Evolutionary conservation across 2,329 filamentous ascomycete species (phyloP), one percentile per base, ranked within the genome.

Genomic region (Fusarium tricinctum): DNA sequence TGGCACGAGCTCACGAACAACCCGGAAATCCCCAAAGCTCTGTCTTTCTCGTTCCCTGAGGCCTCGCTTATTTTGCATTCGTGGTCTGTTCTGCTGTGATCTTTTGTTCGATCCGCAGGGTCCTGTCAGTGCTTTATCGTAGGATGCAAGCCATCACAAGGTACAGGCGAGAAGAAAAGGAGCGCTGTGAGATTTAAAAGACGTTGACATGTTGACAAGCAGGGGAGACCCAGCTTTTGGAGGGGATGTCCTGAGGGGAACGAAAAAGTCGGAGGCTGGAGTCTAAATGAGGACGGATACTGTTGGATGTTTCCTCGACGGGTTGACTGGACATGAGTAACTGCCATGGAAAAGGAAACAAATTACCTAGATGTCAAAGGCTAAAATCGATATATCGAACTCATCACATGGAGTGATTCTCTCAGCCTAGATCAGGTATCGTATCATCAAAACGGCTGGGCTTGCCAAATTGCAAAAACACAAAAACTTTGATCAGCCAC

Each of bases 201-300:
- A 51, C 47, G 35, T 45, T 47, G 22, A 38, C 20, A 42, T 56
- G 35, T 48, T 63, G 61, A 72, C 66, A 74, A 47, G 63, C 72
- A 73, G 72, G 72, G 72, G 64, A 73, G 46, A 60, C 72, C 72
- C 39, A 66, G 70, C 48, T 58, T 4, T 66, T 59, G 42, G 49
- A 58, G 32, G 14, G 48, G 23, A 47, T 46, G 56, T 32, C 50
- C 35, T 43, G 23, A 56, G 33, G 45, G 54, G 60, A 52, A 47
- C 33, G 48, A 61, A 35, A 7, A 30, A 30, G 28, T 5, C 6
- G 40, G 33, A n/a, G 57, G 28, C 28, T 30, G 38, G 44, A 58
- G 44, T 30, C 17, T 33, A 44, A 33, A 47, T 38, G 47, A 23
- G 22, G 7, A 23, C 23, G 23, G 23, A 23, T 22, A 22, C 23